Evolutionary conservation across 2,329 filamentous ascomycete genomes (phyloP), one percentile per base, ranked within the genome.

Genomic region (Colletotrichum chlorophyti): DNA sequence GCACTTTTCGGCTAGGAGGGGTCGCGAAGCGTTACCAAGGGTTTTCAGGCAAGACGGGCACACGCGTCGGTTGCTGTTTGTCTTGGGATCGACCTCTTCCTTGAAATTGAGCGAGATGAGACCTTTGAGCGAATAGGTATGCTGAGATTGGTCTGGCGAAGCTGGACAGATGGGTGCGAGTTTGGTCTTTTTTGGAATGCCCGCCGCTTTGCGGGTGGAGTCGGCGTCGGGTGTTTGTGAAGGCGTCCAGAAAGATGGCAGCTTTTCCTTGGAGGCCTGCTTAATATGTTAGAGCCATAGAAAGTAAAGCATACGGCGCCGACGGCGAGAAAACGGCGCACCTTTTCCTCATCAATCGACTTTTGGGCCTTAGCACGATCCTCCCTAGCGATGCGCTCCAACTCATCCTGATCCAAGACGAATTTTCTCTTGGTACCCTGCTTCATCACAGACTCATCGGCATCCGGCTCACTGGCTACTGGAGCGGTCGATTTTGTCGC

Each of bases 171-270:
- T 79, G 0, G 93, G 91, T 5, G 81, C 79, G 23, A 83, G 76
- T 69, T 95, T 96, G 47, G 76, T 70, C 50, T 85, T 83, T 69
- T 86, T 88, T n/a, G 74, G 32, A n/a, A 45, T 29, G 11, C 26
- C 34, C 17, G 50, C 29, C 14, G 53, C 53, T 38, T 47, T 35
- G 23, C 60, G 53, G 27, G 60, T 70, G 50, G 72, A 66, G 42
- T 73, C 68, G 29, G 72, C 71, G 35, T 75, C 73, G 11, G 92
- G 92, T 0, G 91, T 96, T 55, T 94, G 83, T 0, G 90, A 91
- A 0, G 93, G 94, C 1, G 94, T 89, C 95, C 94, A 98, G 76
- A 98, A 98, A 0, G 92, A 96, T 0, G 92, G 91, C 0, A 97
- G 76, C 14, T 83, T 50, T 38, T 52, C 43, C 34, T 58, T 63